Conservation (phyloP, 352 stramenopile genomes). For the Phytophthora sp. region DNA sequence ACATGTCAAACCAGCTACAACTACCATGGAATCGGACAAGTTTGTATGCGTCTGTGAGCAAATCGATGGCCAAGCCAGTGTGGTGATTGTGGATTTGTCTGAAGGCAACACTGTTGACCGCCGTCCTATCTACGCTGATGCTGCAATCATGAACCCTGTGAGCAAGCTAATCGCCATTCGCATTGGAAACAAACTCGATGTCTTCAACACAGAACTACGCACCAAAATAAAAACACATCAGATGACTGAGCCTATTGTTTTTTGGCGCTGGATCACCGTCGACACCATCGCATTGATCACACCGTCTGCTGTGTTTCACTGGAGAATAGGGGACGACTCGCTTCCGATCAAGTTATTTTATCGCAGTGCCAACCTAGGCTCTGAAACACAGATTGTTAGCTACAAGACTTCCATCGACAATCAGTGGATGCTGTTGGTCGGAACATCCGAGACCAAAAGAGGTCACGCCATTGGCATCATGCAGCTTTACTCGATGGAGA, state of each 20-base stretch:
- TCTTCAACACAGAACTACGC: constrained; percentile 98
- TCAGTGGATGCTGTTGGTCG: constrained; percentile 98
- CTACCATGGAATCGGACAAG: constrained; percentile 97
- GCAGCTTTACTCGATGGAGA: constrained; percentile 97
- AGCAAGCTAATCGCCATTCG: constrained; percentile 79
- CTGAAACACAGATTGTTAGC: constrained; percentile 98
- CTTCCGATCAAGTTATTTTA: constrained; percentile 97
- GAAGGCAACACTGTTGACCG: constrained; percentile 83
- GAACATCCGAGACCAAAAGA: constrained; percentile 92
- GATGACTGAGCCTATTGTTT: constrained; percentile 92
- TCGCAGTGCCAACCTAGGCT: constrained; percentile 90
- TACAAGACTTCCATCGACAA: constrained; percentile 96
- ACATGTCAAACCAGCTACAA: constrained; percentile 90
- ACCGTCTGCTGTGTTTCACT: constrained; percentile 96
- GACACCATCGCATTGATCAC: constrained; percentile 97
- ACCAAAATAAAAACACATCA: constrained; percentile 96
- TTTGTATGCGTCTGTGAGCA: constrained; percentile 93
- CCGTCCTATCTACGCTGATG: constrained; percentile 96
- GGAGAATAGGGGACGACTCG: constrained; percentile 91
- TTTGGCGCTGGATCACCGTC: constrained; percentile 97
- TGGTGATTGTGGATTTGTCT: constrained; percentile 91
- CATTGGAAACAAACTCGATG: constrained; percentile 93
- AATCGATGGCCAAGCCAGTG: constrained; percentile 72
- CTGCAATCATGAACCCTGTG: constrained; percentile 98
- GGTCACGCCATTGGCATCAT: constrained; percentile 95